Conservation (phyloP, 805 yeast species). For the Ogataea pini region DNA sequence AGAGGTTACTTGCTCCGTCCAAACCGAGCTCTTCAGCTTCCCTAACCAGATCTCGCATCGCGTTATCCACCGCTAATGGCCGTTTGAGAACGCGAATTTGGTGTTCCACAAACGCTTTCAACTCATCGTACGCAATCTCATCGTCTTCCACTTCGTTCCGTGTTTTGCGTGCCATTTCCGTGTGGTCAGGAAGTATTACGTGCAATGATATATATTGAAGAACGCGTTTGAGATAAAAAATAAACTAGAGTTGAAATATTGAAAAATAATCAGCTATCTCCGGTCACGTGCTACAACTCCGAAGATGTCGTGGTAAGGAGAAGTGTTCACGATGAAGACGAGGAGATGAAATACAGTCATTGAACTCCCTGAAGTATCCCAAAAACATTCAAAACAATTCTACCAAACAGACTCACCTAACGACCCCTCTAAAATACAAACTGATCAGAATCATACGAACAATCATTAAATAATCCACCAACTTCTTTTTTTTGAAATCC, state of each 20-base stretch:
- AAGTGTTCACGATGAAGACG: no score
- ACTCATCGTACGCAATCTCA: slow-evolving; percentile 27
- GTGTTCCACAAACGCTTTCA: slow-evolving; percentile 27
- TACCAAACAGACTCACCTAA: no score
- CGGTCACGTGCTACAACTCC: not conserved
- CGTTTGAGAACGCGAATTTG: slow-evolving; percentile 24
- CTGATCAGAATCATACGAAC: slow-evolving; percentile 15
- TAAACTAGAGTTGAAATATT: no score
- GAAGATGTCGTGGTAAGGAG: not conserved
- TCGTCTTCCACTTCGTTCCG: not conserved
- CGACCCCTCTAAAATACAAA: slow-evolving; percentile 5
- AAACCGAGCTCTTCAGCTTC: slow-evolving; percentile 12
- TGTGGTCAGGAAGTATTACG: no score
- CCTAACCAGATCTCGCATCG: slow-evolving; percentile 10
- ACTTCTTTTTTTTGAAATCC: slow-evolving; percentile 12
- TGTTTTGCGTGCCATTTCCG: no score
- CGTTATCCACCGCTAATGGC: slow-evolving; percentile 22
- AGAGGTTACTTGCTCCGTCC: slow-evolving; percentile 7
- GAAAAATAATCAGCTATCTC: no score
- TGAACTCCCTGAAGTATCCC: no score
- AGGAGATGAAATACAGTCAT: no score
- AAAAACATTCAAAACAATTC: no score
- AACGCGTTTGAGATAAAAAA: not conserved
- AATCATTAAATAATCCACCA: slow-evolving; percentile 7
- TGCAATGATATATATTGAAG: not conserved